Evolutionary conservation across 1,139 yeast species (phyloP).

Genomic region (Magnusiomyces clavatus): DNA sequence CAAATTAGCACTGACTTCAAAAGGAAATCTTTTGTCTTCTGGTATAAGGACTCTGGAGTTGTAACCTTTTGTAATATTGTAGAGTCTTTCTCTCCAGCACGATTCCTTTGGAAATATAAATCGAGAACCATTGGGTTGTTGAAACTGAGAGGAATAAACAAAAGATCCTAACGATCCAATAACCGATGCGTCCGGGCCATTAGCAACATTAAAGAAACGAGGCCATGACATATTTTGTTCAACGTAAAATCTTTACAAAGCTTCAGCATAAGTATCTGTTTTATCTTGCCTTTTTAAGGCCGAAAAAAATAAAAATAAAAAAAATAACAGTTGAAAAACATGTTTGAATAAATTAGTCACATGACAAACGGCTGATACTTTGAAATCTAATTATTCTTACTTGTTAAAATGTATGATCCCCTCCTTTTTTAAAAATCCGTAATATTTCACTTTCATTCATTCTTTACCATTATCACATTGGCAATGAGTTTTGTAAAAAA

Average conservation of each 20-base stretch:
- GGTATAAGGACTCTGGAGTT: not conserved
- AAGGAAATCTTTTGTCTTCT: not conserved
- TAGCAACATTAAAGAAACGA: not conserved
- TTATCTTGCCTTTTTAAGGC: no score
- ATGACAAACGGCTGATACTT: no score
- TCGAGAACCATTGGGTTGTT: not conserved
- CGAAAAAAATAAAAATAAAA: no score
- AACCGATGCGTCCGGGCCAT: not conserved
- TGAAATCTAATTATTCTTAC: no score
- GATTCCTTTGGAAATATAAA: not conserved
- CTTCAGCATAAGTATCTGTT: no score
- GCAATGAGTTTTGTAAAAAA: not conserved
- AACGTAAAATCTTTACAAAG: no score
- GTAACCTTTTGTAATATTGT: not conserved
- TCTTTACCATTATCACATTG: not conserved
- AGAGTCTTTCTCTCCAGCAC: no score
- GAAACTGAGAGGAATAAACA: not conserved
- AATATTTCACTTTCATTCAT: not conserved
- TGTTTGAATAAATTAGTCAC: no score
- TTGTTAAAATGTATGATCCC: no score
- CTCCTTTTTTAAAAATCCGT: not conserved
- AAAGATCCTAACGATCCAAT: not conserved
- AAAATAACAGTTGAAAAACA: no score
- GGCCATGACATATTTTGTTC: not conserved
- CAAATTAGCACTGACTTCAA: not conserved